Evolutionary conservation across 495 filamentous ascomycete genomes (phyloP).

Genomic region (Immersiella caudata): DNA sequence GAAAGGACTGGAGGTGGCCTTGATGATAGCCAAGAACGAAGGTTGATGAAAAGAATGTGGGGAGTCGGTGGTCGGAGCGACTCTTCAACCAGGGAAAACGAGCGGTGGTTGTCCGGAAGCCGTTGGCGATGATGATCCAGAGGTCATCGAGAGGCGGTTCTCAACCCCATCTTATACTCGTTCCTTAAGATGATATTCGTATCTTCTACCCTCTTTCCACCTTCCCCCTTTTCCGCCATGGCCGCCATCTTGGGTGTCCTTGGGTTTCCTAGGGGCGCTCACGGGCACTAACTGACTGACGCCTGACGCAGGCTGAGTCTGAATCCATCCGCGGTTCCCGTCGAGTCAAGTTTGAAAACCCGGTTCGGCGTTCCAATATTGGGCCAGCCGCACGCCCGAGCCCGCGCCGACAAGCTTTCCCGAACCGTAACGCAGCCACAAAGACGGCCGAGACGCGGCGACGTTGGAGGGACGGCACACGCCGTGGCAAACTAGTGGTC

Average conservation of each 20-base stretch:
- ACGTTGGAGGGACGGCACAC: neutral
- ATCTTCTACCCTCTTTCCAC: neutral
- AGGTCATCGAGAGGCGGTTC: neutral
- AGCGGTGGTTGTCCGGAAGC: neutral
- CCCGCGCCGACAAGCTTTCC: neutral
- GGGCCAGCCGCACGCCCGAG: neutral
- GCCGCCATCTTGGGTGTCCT: neutral
- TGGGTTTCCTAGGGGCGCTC: neutral
- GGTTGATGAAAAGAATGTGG: neutral
- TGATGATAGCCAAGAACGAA: conserved; percentile 2
- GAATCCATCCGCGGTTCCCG: neutral
- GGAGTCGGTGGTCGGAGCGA: neutral
- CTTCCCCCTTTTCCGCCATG: neutral
- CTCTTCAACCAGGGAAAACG: neutral
- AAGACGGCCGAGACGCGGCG: neutral
- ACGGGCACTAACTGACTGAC: neutral
- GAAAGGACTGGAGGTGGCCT: conserved; percentile 3
- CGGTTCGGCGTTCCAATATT: neutral
- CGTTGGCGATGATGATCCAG: neutral
- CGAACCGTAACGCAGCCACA: neutral
- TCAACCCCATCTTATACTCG: neutral
- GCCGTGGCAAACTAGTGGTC: neutral
- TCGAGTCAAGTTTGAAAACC: neutral
- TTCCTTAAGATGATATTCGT: neutral
- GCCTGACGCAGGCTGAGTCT: neutral